These are phyloP conservation scores for Cystoderma amianthinum DNA, from an alignment of 768 basidiomycete species.

Conservation along the genomic window DNA sequence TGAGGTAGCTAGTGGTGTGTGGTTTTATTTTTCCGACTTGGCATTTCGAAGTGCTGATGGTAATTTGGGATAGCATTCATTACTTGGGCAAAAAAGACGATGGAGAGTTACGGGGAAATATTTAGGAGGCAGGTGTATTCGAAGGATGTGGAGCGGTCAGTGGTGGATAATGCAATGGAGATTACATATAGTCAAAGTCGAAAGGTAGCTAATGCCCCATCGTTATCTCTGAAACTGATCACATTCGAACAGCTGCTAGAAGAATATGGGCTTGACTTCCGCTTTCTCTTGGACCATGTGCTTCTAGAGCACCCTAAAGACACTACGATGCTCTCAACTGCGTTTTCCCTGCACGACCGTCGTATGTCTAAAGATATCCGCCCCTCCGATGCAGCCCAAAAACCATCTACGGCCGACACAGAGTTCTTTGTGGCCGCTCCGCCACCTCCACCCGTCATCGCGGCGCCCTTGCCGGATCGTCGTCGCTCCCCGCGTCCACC, in stretches of 20 bases:
- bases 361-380: conserved; percentile 20
- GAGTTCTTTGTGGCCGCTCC: conserved; percentile 11
- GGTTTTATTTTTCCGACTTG: neutral
- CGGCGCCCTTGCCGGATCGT: conserved; percentile 19
- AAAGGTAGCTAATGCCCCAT: conserved; percentile 47
- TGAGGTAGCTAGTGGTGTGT: conserved; percentile 83
- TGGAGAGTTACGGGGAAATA: conserved; percentile 75
- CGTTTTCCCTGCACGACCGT: conserved; percentile 24
- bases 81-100: conserved; percentile 86
- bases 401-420: conserved; percentile 10
- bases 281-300: conserved; percentile 79
- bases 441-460: conserved; percentile 19
- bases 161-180: conserved; percentile 71
- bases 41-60: conserved; percentile 1
- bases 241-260: conserved; percentile 56
- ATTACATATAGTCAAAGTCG: conserved; percentile 78
- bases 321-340: conserved; percentile 14
- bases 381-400: conserved; percentile 6
- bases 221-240: neutral
- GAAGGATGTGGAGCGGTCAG: conserved; percentile 62
- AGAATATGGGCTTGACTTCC: conserved; percentile 93
- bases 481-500: conserved; percentile 18
- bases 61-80: conserved; percentile 65
- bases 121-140: conserved; percentile 92
- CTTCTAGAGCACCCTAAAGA: conserved; percentile 46